Evolutionary conservation across 352 stramenopile species (phyloP), one percentile per base, ranked within the genome.

Genomic region (Phytophthora pistaciae): DNA sequence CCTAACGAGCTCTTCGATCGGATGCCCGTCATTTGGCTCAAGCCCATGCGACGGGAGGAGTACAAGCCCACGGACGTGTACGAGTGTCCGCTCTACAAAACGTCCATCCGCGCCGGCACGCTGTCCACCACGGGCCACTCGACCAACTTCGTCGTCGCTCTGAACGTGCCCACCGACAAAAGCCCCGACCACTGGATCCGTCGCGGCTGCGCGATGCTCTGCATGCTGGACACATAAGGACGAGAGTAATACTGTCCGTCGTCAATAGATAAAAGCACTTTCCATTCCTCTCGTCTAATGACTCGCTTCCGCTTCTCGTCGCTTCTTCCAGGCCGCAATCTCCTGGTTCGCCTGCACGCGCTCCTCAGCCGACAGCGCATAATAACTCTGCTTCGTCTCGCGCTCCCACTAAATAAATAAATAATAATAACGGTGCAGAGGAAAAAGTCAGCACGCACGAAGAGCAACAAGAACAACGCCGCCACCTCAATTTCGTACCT

Each of bases 21-120:
- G 53, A 96, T 98, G 90, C 91, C 95, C 16, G 90, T 97, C 40
- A 96, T 98, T 66, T 97, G 92, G 90, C 84, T 98, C 44, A 94
- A 96, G 60, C 87, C 88, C 60, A 93, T 93, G 83, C 75, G 71
- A 44, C 80, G 82, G 25, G 83, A 91, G 54, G 88, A 91, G 66
- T 94, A 94, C 78, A 91, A 89, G 18, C 83, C 83, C 23, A 70
- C 59, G 0, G 84, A 90, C 54, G 80, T 93, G 55, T 98, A 98
- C 79, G 86, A 97, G 57, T 98, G 92, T 54, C 95, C 95, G 10
- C 79, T 98, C 1, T 98, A 98, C 83, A 98, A 98, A 72, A 98
- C 94, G 25, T 98, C 92, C 18, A 83, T 95, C 23, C 87, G 94
- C 25, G 89, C 90, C 1, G 94, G 94, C 16, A 98, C 95, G 31